Evolutionary conservation across 2,329 filamentous ascomycete species (phyloP), one percentile per base, ranked within the genome.

Genomic region (Drechslera avenae): DNA sequence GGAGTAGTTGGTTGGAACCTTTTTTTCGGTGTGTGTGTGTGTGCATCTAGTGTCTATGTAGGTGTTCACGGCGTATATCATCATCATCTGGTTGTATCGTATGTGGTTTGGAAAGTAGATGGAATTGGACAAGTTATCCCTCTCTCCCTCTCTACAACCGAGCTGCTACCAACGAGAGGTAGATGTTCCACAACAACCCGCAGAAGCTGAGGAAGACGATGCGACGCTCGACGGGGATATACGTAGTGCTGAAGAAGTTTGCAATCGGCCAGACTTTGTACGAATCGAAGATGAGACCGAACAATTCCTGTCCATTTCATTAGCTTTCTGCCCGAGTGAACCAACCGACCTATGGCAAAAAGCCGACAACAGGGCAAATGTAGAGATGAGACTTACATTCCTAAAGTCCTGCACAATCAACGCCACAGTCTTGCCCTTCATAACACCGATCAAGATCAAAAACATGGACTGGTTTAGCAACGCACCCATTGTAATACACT

Each of bases 221-320:
- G 21, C 89, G 80, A 21, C 79, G 79, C 69, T 90, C 83, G 10
- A 91, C 83, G 10, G 86, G 88, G 62, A 87, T 82, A 42, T 90
- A 76, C 0, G 85, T 83, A 62, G 88, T 91, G 76, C 88, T 88
- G 60, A 90, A 68, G 33, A 89, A 73, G 60, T 86, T 88, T 21
- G 91, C 86, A 12, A 84, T 68, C 1, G 89, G 89, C 83, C 89
- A 90, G 53, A 92, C 78, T 67, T 83, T 86, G 76, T 88, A 85
- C 1, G 89, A 87, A 0, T 91, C 90, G 52, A 62, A 72, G 47
- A 73, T 73, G 33, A 73, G 68, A 17, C 59, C 57, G 35, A 67
- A 60, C 16, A 67, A 63, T 40, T 73, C 68, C 66, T 71, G 34
- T 18, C 26, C 26, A 3, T 32, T 4, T 2, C 7, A 28, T 56